Base-by-base conservation (phyloP, 352 stramenopile genomes). In the Phytopythium mirpurense region DNA sequence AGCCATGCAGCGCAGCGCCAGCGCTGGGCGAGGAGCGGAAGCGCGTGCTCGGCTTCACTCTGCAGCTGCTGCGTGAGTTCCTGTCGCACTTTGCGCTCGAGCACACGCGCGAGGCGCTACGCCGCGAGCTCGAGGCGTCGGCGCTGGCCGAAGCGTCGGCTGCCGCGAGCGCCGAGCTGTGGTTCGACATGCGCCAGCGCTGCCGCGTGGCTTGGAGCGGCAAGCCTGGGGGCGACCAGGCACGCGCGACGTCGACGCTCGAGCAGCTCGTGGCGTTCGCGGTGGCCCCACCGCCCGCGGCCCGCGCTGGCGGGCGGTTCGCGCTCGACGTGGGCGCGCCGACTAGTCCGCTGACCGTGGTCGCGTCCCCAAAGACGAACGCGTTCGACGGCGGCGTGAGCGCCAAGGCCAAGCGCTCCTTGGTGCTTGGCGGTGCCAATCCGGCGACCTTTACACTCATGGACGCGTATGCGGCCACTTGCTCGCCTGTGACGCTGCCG, bases 11-110 rank as follows among this genome's bases (percentile, higher is more conserved):
- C n/a, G n/a, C n/a, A n/a, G n/a, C n/a, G n/a, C n/a, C n/a, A n/a
- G 42, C 19, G 8, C 24, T 48, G 42, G 11, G 10, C 16, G 42
- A 34, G 4, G 42, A 32, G 46, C 16, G 31, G 29, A 2, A 8
- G 5, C 9, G 12, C 5, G 3, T 53, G 4, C 31, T 58, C 1
- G 56, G 57, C 9, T 88, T 90, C 35, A 63, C 66, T 5, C 11
- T 88, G 50, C 62, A 86, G 50, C 62, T 90, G 3, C 44, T 90
- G 29, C 68, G 85, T 18, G 74, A 90, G 43, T 90, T 88, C 51
- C 49, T 85, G 40, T 24, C 63, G n/a, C 42, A 62, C 6, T 57
- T 82, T 45, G 57, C 65, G 29, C 59, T 90, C 18, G 42, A 54
- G 1, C 60, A 66, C 0, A 83, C 70, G 2, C 56, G 64, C 10